A percentile compares a stretch with the other conserved stretches of the same genome.
These are phyloP conservation scores for Dryas integrifolia DNA, from an alignment of 331 rosid species.

Conservation along the genomic window DNA sequence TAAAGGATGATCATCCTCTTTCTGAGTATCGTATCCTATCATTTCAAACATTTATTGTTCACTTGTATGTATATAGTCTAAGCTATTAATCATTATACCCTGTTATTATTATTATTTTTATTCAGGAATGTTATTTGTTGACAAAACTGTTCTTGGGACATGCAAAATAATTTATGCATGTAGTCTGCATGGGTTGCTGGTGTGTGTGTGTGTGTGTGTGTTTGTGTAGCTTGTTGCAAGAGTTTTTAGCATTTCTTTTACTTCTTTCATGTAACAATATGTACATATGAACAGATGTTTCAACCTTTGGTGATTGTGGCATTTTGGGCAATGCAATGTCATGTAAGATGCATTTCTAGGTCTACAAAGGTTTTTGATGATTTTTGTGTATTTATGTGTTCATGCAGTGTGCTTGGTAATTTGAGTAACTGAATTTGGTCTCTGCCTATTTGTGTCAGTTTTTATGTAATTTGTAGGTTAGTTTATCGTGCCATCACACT, in stretches of 20 bases:
- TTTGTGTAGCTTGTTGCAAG: too few species aligned
- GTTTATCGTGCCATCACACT: not conserved
- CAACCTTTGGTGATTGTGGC: not conserved
- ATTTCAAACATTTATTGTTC: not conserved
- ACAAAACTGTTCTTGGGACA: not conserved
- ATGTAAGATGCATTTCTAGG: not conserved
- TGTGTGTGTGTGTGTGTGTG: not conserved
- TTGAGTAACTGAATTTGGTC: constrained; percentile 3
- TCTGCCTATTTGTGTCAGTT: not conserved
- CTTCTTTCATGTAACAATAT: not conserved
- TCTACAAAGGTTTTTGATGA: not conserved
- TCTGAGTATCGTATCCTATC: constrained; percentile 90
- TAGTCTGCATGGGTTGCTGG: not conserved
- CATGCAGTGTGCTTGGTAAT: not conserved
- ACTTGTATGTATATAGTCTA: not conserved
- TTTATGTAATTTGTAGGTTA: not conserved
- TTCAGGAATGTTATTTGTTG: not conserved
- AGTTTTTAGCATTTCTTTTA: not conserved
- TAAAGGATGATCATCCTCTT: constrained; percentile 79
- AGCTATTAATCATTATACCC: not conserved
- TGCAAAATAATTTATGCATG: not conserved
- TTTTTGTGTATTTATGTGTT: not conserved
- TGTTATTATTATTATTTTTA: not conserved
- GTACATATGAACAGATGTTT: not conserved
- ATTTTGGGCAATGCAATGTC: not conserved